These are phyloP conservation scores for Erucastrum elatum DNA, from an alignment of 345 rosid genomes.

Conservation along the genomic window DNA sequence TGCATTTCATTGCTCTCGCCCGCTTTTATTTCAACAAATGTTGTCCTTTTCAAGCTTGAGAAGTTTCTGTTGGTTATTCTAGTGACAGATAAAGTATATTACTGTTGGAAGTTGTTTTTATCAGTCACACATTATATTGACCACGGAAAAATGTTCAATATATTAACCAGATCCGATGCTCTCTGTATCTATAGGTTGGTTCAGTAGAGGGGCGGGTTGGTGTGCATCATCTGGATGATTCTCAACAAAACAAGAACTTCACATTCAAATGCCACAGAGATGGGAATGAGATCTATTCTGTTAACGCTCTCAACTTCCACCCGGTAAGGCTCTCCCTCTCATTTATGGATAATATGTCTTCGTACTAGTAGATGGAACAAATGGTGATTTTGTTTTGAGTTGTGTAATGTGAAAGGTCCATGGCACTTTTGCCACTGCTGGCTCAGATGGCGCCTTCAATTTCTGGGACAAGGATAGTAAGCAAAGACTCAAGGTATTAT, in stretches of 20 bases:
- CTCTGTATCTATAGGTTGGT: conserved; percentile 60
- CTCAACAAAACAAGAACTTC: conserved; percentile 76
- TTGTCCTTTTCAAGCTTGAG: neutral
- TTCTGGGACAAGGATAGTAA: conserved; percentile 99
- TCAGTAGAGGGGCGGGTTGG: conserved; percentile 98
- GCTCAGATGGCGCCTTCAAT: conserved; percentile 97
- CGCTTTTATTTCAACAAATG: neutral
- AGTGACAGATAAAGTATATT: neutral
- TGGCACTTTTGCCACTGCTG: conserved; percentile 97
- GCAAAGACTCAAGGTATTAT: conserved; percentile 88
- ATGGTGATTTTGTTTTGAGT: conserved; percentile 11
- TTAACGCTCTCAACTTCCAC: conserved; percentile 91
- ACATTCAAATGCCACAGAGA: conserved; percentile 99
- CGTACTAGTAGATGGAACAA: conserved; percentile 1
- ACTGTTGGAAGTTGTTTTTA: neutral
- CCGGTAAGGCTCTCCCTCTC: conserved; percentile 59
- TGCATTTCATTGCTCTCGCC: neutral
- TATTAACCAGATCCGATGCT: conserved; percentile 25
- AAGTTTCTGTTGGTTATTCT: neutral
- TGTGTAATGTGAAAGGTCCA: conserved; percentile 51
- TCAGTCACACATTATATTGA: too few species aligned
- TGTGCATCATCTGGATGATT: conserved; percentile 94
- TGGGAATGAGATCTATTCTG: conserved; percentile 84
- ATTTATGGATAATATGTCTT: neutral
- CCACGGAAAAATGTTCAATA: neutral